Conservation (phyloP, 257 asterid species). For the Linderniella brevidens region DNA sequence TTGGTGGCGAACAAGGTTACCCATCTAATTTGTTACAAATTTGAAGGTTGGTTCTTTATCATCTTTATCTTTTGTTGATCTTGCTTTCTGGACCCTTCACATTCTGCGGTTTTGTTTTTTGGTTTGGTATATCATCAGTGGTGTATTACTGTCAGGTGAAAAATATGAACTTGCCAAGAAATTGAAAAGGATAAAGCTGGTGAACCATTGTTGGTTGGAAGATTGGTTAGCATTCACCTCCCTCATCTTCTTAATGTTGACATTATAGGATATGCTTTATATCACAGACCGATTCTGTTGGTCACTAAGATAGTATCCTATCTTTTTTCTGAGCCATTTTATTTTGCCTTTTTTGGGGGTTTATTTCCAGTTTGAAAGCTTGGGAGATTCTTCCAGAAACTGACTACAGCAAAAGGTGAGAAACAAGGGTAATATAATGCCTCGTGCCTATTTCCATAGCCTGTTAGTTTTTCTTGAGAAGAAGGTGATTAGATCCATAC, state of each 20-base stretch:
- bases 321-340: neutral
- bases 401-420: constrained; percentile 64
- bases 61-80: no score
- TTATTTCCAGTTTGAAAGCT: constrained; percentile 47
- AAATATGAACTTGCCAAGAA: constrained; percentile 81
- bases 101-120: no score
- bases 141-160: constrained; percentile 43
- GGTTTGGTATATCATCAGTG: neutral
- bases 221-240: constrained; percentile 44
- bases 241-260: constrained; percentile 6
- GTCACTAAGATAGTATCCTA: no score
- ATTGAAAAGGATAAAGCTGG: constrained; percentile 49
- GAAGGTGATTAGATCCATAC: neutral
- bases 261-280: no score
- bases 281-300: no score
- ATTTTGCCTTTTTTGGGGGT: constrained; percentile 4
- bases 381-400: constrained; percentile 88
- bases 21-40: constrained; percentile 93
- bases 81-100: no score
- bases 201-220: constrained; percentile 86
- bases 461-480: no score
- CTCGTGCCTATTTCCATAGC: no score
- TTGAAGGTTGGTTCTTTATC: constrained; percentile 44
- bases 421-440: neutral
- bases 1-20: constrained; percentile 67